Evolutionary conservation across 2,329 filamentous ascomycete genomes (phyloP), one percentile per base, ranked within the genome.

Genomic region (Scedosporium apiospermum): DNA sequence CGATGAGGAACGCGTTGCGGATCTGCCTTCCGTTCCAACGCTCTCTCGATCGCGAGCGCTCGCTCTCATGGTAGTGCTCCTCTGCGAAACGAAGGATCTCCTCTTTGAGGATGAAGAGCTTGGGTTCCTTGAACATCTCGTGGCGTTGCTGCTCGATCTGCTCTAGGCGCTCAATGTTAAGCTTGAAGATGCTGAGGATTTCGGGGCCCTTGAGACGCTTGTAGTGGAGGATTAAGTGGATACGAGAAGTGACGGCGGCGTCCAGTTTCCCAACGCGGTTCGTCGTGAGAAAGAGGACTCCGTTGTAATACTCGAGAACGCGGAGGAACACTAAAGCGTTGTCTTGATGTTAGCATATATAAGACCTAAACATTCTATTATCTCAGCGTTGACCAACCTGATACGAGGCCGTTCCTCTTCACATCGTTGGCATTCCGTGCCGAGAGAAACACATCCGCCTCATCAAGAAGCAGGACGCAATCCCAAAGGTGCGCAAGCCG

Each of bases 201-300:
- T 38, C 10, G 2, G 34, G 34, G 2, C 34, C 34, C 10, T 38
- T 38, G 34, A 14, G 34, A 38, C 34, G 34, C 10, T 38, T 38
- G 63, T 79, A 80, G 70, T 77, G 77, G 1, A 80, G 69, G 1
- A 70, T 75, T n/a, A 78, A 65, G 62, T 80, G 78, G 51, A 81
- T 77, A 14, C 78, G 74, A 1, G 78, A 80, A 68, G 75, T 75
- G 69, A 81, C 80, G 0, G 80, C 80, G 61, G 78, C 77, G 60
- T 82, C 80, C 3, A 82, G 74, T 1, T 71, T 71, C 14, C 78
- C 77, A 4, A 80, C 75, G 3, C 78, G 74, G 69, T 82, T 83
- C 9, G 79, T 82, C 0, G 80, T 83, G 3, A 82, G 70, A 69
- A 79, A 80, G 7, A 81, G 66, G 4, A 80, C 72, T 21, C 79